Evolutionary conservation across 208 protist species (phyloP), one percentile per base, ranked within the genome.

Genomic region (Trypanosoma avium): DNA sequence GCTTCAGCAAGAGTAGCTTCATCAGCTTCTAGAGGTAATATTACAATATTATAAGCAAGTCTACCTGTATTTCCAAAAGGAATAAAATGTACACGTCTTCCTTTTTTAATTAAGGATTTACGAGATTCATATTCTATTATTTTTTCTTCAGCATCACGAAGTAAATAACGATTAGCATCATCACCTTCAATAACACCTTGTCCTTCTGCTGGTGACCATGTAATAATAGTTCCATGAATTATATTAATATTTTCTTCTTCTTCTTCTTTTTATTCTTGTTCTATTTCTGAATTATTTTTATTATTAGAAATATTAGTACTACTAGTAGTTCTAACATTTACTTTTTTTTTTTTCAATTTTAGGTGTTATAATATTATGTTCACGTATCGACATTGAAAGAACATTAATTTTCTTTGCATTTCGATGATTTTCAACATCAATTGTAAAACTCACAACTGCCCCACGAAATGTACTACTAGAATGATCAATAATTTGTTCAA

Each of bases 151-250:
- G 78, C 76, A 62, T 96, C 87, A 9, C 85, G 82, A 45, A 96
- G 75, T 33, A 96, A 72, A 67, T 90, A 96, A n/a, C 87, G 86
- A 0, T 50, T 61, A 22, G 56, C 81, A 55, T 93, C 82, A 47
- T 80, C 67, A 55, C 81, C 84, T 35, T 91, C 30, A 56, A 96
- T 89, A 59, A 96, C 88, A 62, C 87, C 90, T 60, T 96, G 90
- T 15, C 71, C 73, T 71, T 96, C 86, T 32, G 67, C 55, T 0
- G 80, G 22, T 0, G 86, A 93, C 83, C 84, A 96, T 27, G 82
- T 82, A 24, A 91, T 45, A 15, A 96, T 57, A 24, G 75, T 84
- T 52, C 90, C 90, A 27, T 87, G 57, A 27, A 67, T 33, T 84
- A 84, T 93, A 21, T 60, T 63, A 45, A 71, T 65, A 15, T 74